Percentiles rank a stretch among this genome's conserved stretches.
These are phyloP conservation scores for Geotrichum klebahnii DNA, from an alignment of 1,139 yeast genomes.

Conservation along the genomic window DNA sequence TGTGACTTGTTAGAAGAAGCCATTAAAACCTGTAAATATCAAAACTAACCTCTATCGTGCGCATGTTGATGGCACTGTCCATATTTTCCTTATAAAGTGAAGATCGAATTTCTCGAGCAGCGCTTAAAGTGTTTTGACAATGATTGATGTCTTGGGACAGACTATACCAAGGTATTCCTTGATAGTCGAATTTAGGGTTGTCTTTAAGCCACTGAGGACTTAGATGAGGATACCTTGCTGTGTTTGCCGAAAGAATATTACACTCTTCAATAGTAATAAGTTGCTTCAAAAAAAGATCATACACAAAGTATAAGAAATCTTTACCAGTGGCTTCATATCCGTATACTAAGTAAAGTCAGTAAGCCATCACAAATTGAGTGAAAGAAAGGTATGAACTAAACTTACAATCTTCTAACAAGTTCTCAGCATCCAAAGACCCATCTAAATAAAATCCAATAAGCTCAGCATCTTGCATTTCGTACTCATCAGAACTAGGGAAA, in stretches of 20 bases:
- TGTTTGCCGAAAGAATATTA: neutral
- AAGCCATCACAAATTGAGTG: no score
- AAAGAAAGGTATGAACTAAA: neutral
- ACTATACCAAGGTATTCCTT: slow-evolving; percentile 19
- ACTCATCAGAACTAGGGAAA: no score
- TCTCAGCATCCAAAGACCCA: slow-evolving; percentile 1
- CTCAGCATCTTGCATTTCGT: no score
- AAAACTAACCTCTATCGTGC: neutral
- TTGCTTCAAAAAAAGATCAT: neutral
- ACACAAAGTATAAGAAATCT: slow-evolving; percentile 3
- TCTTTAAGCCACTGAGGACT: slow-evolving; percentile 2
- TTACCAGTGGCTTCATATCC: slow-evolving; percentile 1
- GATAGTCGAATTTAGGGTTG: slow-evolving; percentile 13
- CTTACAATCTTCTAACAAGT: neutral
- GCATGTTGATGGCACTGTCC: neutral
- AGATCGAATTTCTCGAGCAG: slow-evolving; percentile 14
- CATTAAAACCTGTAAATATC: slow-evolving; percentile 5
- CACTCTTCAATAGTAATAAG: neutral
- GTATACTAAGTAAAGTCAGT: neutral
- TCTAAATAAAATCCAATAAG: no score
- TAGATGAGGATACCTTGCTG: slow-evolving; percentile 7
- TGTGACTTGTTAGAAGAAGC: slow-evolving; percentile 1
- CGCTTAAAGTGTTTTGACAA: neutral
- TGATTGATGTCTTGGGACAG: neutral
- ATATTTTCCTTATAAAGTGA: slow-evolving; percentile 2